phyloP scores from a whole-genome alignment of 345 rosid genomes.

The Salix arbutifolia region DNA sequence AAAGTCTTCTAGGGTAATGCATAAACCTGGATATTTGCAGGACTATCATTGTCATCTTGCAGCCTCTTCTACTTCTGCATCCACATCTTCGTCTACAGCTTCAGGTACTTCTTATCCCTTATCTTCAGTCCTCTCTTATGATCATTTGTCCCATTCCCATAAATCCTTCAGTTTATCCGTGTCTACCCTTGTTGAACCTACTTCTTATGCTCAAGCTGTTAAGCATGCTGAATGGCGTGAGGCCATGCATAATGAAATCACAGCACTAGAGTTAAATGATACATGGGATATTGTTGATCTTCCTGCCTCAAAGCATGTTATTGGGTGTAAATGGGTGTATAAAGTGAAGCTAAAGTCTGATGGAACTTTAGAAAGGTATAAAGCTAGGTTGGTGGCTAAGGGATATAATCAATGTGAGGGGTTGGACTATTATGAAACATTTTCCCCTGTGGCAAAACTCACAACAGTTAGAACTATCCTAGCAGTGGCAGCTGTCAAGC shows the following conservation, averaged over 20 bases:
- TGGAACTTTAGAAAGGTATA: background rate
- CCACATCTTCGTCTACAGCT: too few species aligned
- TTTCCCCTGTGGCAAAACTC: background rate
- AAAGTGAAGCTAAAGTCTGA: background rate
- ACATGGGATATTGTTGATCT: background rate
- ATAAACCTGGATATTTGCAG: too few species aligned
- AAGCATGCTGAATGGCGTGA: too few species aligned
- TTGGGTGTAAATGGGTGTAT: background rate
- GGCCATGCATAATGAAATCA: background rate
- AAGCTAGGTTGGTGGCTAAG: background rate
- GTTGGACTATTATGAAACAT: background rate
- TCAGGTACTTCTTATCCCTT: too few species aligned
- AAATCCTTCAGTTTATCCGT: too few species aligned
- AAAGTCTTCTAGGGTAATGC: too few species aligned
- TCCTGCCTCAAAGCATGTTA: background rate
- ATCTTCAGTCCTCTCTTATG: too few species aligned
- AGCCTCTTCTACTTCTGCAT: too few species aligned
- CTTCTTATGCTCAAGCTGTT: too few species aligned
- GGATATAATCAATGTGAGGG: too few species aligned
- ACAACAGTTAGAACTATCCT: background rate
- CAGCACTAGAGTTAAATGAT: accelerated
- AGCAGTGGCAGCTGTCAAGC: background rate
- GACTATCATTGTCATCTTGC: too few species aligned
- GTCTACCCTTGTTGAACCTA: too few species aligned
- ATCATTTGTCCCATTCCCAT: accelerated